Evolutionary conservation across 306 rosid genomes (phyloP).

Genomic region (Prunus mira): DNA sequence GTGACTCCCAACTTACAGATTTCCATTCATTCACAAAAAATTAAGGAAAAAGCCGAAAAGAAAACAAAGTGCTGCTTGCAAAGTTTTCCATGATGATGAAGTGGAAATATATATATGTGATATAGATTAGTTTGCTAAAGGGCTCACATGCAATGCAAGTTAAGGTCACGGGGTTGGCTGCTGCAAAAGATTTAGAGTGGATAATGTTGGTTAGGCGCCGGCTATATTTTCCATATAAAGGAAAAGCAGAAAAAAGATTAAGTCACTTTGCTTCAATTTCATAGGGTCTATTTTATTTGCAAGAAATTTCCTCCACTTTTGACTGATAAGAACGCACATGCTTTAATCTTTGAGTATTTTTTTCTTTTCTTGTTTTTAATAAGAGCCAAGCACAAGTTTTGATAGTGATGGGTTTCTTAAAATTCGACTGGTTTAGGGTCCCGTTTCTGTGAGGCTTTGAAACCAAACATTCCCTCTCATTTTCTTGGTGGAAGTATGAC

Average conservation of each 20-base stretch:
- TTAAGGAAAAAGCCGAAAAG: neutral
- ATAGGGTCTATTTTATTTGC: neutral
- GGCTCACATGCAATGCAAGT: neutral
- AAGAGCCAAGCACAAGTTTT: slow-evolving; percentile 9
- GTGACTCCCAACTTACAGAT: no score
- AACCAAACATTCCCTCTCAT: neutral
- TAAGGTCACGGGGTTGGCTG: slow-evolving; percentile 13
- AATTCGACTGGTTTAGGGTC: neutral
- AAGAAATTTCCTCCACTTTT: slow-evolving; percentile 6
- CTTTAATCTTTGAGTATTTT: neutral
- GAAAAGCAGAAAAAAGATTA: neutral
- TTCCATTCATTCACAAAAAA: no score
- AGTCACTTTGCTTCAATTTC: slow-evolving; percentile 11
- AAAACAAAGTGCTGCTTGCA: neutral
- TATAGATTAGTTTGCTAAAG: slow-evolving; percentile 7
- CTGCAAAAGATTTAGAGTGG: neutral
- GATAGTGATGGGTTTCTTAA: slow-evolving; percentile 10
- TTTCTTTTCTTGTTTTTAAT: neutral
- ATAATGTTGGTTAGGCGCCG: slow-evolving; percentile 27
- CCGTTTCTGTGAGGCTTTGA: slow-evolving; percentile 1
- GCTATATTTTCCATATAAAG: slow-evolving; percentile 5
- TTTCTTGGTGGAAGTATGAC: slow-evolving; percentile 18
- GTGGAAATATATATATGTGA: neutral
- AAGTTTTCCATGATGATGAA: neutral
- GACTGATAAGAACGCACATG: slow-evolving; percentile 25